Evolutionary conservation across 1,139 yeast genomes (phyloP), one percentile per base, ranked within the genome.

Genomic region (Nakaseomyces glabratus): DNA sequence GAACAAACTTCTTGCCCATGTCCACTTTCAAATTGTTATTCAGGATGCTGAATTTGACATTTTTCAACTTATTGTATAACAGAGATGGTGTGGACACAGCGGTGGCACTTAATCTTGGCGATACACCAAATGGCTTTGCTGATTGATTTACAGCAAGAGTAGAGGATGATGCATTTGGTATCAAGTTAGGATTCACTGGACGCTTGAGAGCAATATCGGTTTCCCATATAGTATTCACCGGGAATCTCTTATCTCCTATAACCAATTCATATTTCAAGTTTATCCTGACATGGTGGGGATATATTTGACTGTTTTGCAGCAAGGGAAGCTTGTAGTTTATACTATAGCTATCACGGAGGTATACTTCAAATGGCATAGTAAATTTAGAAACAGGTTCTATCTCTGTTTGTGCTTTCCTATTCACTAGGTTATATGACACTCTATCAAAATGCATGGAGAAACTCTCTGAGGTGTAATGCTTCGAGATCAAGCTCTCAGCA

Each of bases 181-280:
- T n/a, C 6, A 26, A 12, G 22, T 11, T 26, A 2, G 30, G 18
- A n/a, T 26, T 28, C 8, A 28, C 10, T 8, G 33, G 15, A 24
- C 38, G 44, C 38, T 51, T 50, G 14, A 52, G 34, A 3, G 57
- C 48, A 3, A 55, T 49, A 22, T 53, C 59, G 3, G 59, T 54
- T 31, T 53, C 55, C 60, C 60, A 55, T 11, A 45, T 29, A 4
- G 60, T 55, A 4, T 39, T 26, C 11, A 54, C 42, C 4, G 51
- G 51, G 29, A 49, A 37, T 22, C 23, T 30, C 15, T 16, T 32
- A 19, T 24, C 18, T 20, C 31, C 21, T n/a, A 35, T 22, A n/a
- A 19, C 24, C 16, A 51, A 35, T 10, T 26, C 24, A 35, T 54
- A 55, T 3, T 39, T 38, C 10, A 55, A 39, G 12, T 49, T 46